Evolutionary conservation across 169 alveolate species (phyloP).

Genomic region (Pseudocohnilembus persalinus): DNA sequence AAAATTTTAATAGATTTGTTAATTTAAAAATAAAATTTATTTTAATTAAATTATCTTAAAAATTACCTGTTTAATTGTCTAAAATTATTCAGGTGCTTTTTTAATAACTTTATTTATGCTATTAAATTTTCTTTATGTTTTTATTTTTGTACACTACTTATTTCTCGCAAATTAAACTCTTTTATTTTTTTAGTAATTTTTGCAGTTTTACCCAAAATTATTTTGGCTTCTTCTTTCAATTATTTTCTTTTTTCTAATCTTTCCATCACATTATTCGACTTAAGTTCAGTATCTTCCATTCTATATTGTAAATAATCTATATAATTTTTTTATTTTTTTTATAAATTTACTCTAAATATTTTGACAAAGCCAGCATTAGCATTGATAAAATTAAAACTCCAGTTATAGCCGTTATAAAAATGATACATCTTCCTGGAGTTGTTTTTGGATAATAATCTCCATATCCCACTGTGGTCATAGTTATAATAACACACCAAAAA

Average conservation of each 20-base stretch:
- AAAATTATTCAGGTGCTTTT: too few species aligned
- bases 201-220: neutral
- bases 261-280: neutral
- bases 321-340: too few species aligned
- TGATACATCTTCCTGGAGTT: conserved; percentile 69
- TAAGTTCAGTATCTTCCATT: neutral
- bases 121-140: neutral
- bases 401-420: conserved; percentile 66
- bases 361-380: neutral
- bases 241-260: neutral
- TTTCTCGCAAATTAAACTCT: too few species aligned
- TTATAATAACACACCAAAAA: conserved; percentile 66
- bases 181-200: too few species aligned
- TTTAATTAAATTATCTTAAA: too few species aligned
- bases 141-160: too few species aligned
- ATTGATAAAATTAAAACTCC: conserved; percentile 82
- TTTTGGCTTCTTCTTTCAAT: neutral
- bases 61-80: neutral
- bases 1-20: too few species aligned
- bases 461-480: conserved; percentile 83
- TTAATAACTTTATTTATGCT: neutral
- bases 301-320: neutral
- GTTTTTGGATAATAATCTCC: conserved; percentile 81
- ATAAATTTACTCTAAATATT: neutral
- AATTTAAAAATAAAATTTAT: too few species aligned